phyloP scores from a whole-genome alignment of 2,329 filamentous ascomycete species.

The Harringtonia aguacate region DNA sequence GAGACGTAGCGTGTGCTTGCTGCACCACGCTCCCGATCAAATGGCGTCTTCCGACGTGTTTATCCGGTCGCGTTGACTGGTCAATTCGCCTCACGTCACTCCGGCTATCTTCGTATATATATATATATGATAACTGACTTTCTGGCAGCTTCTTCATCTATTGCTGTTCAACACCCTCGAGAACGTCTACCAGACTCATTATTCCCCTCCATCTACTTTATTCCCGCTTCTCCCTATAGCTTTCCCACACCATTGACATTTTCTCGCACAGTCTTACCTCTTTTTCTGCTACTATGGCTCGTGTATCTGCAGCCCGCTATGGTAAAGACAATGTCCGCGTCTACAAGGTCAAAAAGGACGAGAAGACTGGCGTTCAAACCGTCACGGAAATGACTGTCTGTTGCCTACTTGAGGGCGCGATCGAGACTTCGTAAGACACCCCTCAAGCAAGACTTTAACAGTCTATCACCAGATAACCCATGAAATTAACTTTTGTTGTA shows the following conservation, averaged over 20 bases:
- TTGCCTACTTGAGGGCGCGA: conserved; percentile 85
- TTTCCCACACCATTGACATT: no score
- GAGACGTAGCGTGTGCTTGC: background rate
- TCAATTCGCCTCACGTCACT: background rate
- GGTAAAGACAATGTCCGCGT: conserved; percentile 98
- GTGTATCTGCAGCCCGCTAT: conserved; percentile 57
- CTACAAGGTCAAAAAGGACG: conserved; percentile 83
- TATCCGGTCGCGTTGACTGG: background rate
- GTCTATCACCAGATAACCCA: background rate
- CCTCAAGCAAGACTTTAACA: conserved; percentile 7
- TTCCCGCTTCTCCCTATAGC: no score
- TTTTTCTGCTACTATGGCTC: conserved; percentile 32
- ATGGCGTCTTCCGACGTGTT: conserved; percentile 11
- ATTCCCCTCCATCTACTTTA: no score
- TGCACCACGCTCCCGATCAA: background rate
- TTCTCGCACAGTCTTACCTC: background rate
- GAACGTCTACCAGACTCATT: no score
- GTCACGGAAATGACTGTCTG: conserved; percentile 94
- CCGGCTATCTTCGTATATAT: background rate
- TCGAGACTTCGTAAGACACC: conserved; percentile 60
- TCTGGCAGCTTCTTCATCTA: no score
- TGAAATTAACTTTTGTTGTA: background rate
- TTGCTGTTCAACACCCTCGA: background rate
- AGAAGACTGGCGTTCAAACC: conserved; percentile 65
- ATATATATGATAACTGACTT: no score